phyloP scores from a whole-genome alignment of 2,329 filamentous ascomycete species.

The Dactylellina haptotyla region DNA sequence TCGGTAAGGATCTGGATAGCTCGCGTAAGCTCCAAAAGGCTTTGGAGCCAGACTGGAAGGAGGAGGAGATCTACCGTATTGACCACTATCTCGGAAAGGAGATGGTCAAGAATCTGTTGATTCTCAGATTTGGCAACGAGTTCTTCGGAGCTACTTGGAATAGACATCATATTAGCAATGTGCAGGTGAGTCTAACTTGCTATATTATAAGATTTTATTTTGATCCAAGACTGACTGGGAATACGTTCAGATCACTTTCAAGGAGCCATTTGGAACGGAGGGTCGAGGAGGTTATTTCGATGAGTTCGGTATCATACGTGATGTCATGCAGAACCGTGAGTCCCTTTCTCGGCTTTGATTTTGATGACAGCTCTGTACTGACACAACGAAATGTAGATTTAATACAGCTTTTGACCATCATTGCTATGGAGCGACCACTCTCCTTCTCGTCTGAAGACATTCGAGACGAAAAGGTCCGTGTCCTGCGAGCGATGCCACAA shows the following conservation, averaged over 20 bases:
- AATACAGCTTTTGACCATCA: conserved; percentile 91
- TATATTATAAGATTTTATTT: conserved; percentile 59
- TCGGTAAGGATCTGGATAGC: conserved; percentile 94
- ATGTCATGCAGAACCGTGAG: conserved; percentile 97
- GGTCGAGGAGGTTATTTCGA: conserved; percentile 98
- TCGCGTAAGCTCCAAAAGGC: conserved; percentile 95
- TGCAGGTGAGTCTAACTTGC: conserved; percentile 68
- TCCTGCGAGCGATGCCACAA: conserved; percentile 88
- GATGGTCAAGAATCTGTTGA: conserved; percentile 99
- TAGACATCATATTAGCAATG: conserved; percentile 98
- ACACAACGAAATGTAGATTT: conserved; percentile 68
- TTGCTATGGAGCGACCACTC: conserved; percentile 98
- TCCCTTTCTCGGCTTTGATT: conserved; percentile 33
- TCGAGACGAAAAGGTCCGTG: conserved; percentile 97
- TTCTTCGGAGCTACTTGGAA: conserved; percentile 99
- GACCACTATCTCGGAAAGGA: conserved; percentile 99
- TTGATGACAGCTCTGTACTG: neutral
- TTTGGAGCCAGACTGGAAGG: conserved; percentile 96
- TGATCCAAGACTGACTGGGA: neutral
- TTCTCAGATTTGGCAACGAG: conserved; percentile 96
- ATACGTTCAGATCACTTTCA: conserved; percentile 81
- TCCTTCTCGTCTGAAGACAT: conserved; percentile 99
- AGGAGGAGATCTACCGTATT: conserved; percentile 98
- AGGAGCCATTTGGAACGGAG: conserved; percentile 98
- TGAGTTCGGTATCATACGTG: conserved; percentile 98